phyloP scores from a whole-genome alignment of 2,329 filamentous ascomycete genomes.

The Aspergillus sp. region DNA sequence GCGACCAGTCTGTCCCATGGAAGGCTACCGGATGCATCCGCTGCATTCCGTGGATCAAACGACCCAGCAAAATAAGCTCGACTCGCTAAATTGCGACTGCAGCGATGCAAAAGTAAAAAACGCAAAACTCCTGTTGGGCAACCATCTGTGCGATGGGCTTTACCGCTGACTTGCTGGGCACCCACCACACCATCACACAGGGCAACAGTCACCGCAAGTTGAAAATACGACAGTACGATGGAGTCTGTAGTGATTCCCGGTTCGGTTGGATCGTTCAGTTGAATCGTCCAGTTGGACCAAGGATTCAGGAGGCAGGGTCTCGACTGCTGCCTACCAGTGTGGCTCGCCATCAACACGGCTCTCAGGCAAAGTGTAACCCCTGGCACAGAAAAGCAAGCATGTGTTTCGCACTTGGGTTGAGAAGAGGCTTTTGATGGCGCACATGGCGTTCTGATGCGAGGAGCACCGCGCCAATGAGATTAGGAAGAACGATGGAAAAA shows the following conservation, averaged over 20 bases:
- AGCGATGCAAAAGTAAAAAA: background rate
- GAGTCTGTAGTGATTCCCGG: too few relatives aligned
- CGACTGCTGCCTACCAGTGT: too few relatives aligned
- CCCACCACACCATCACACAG: conserved; percentile 25
- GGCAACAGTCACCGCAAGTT: conserved; percentile 18
- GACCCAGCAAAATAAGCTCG: conserved; percentile 10
- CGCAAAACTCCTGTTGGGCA: conserved; percentile 23
- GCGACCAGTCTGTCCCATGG: background rate
- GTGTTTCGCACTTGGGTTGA: background rate
- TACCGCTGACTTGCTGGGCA: conserved; percentile 35
- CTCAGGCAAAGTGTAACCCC: conserved; percentile 6
- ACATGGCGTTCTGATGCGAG: too few relatives aligned
- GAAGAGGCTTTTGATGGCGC: background rate
- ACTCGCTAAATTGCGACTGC: too few relatives aligned
- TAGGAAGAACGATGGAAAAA: background rate
- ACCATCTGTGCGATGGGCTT: conserved; percentile 27
- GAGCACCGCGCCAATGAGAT: too few relatives aligned
- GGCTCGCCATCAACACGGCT: background rate
- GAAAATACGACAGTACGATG: background rate
- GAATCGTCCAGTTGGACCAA: too few relatives aligned
- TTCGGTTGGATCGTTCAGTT: too few relatives aligned
- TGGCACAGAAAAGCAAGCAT: conserved; percentile 3
- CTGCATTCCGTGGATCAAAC: conserved; percentile 9
- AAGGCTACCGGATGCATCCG: conserved; percentile 10
- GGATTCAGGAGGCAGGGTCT: too few relatives aligned